Conservation (phyloP, 495 filamentous ascomycete species). For the Parachaetomium inaequale region DNA sequence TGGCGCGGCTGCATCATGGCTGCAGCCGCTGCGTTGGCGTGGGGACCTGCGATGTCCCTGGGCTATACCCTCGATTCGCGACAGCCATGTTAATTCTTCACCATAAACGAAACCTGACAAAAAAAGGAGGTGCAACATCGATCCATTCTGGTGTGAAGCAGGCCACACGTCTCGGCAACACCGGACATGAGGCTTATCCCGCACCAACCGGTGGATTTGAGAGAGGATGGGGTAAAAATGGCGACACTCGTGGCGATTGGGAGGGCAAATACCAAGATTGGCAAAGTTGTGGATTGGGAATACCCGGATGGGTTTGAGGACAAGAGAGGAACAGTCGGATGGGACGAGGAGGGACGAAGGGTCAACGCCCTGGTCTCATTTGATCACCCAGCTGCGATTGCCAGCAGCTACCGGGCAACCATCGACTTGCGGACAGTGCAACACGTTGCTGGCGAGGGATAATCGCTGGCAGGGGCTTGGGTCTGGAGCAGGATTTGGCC, state of each 20-base stretch:
- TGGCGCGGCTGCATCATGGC: slow-evolving; percentile 20
- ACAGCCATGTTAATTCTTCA: slow-evolving; percentile 29
- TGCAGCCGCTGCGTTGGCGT: slow-evolving; percentile 14
- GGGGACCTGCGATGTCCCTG: slow-evolving; percentile 11
- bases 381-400: not conserved
- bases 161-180: slow-evolving; percentile 3
- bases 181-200: not conserved
- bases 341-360: slow-evolving; percentile 6
- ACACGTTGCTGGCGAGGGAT: not conserved
- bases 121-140: slow-evolving; percentile 8
- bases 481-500: not conserved
- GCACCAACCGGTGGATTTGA: slow-evolving; percentile 1
- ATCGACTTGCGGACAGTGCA: slow-evolving; percentile 3
- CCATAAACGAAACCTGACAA: slow-evolving; percentile 14
- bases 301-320: slow-evolving; percentile 6
- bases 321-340: slow-evolving; percentile 4
- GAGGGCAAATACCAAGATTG: slow-evolving; percentile 24
- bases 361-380: not conserved
- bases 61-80: slow-evolving; percentile 25
- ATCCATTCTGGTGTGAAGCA: slow-evolving; percentile 9
- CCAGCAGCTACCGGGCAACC: not conserved
- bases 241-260: not conserved
- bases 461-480: not conserved
- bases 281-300: slow-evolving; percentile 17
- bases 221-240: slow-evolving; percentile 1